phyloP scores from a whole-genome alignment of 805 yeast species.

The Lachancea cidri region DNA sequence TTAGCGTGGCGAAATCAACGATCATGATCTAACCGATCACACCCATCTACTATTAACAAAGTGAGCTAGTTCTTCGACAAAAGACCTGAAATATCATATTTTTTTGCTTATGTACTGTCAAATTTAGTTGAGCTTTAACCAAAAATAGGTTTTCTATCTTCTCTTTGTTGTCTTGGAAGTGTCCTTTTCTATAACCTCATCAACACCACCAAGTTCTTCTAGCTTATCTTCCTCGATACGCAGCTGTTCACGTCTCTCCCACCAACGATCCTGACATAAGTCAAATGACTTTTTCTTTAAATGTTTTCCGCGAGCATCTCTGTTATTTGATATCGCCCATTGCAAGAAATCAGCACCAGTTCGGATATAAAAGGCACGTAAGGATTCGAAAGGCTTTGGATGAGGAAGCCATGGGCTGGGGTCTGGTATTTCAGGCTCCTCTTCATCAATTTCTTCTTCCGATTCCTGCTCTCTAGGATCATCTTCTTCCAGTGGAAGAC shows the following conservation, averaged over 20 bases:
- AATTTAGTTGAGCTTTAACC: too few species aligned
- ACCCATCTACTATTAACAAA: too few species aligned
- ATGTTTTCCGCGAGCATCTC: constrained; percentile 84
- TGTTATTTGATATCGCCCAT: constrained; percentile 87
- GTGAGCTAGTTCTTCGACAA: too few species aligned
- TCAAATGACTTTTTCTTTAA: constrained; percentile 87
- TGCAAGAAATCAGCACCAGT: constrained; percentile 83
- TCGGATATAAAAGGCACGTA: constrained; percentile 79
- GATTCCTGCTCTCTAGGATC: constrained; percentile 56
- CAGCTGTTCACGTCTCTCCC: constrained; percentile 96
- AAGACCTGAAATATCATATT: too few species aligned
- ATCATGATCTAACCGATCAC: too few species aligned
- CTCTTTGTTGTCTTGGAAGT: constrained; percentile 46
- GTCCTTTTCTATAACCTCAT: constrained; percentile 78
- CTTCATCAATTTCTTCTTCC: constrained; percentile 54
- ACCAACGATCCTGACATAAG: constrained; percentile 90
- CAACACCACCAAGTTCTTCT: constrained; percentile 89
- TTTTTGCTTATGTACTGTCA: too few species aligned
- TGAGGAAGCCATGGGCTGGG: constrained; percentile 96
- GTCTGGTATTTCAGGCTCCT: constrained; percentile 74
- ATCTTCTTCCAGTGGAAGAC: constrained; percentile 42
- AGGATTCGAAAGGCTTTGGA: constrained; percentile 85
- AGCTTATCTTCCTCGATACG: constrained; percentile 81
- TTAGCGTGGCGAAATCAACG: too few species aligned
- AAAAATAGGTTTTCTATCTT: constrained; percentile 45